Conservation (phyloP, 2,329 filamentous ascomycete genomes). For the Pyrenophora graminea region DNA sequence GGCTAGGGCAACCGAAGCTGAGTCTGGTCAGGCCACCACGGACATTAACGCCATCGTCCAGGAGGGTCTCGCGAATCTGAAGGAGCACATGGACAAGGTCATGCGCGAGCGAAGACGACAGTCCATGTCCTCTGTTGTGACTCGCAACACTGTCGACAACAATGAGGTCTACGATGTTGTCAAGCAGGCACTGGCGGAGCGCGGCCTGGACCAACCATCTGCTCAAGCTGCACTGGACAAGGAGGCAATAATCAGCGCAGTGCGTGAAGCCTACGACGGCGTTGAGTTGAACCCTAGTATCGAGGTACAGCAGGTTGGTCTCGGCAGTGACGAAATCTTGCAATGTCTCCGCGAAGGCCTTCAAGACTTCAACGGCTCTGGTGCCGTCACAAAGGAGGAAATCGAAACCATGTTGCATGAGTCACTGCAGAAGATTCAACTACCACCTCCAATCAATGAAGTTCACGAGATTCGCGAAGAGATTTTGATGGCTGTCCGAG, state of each 20-base stretch:
- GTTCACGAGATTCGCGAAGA: constrained; percentile 77
- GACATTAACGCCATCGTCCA: constrained; percentile 79
- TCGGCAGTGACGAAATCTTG: constrained; percentile 88
- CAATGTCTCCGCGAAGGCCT: constrained; percentile 85
- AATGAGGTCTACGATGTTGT: constrained; percentile 86
- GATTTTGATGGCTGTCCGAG: constrained; percentile 79
- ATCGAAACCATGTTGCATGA: constrained; percentile 85
- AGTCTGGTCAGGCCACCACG: constrained; percentile 55
- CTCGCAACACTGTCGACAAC: constrained; percentile 71
- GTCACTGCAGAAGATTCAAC: constrained; percentile 78
- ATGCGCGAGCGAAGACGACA: constrained; percentile 75
- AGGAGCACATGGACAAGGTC: constrained; percentile 79
- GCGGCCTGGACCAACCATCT: constrained; percentile 52
- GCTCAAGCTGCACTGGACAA: constrained; percentile 55
- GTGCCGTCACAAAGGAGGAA: constrained; percentile 75
- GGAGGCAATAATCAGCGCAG: constrained; percentile 83
- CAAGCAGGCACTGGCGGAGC: constrained; percentile 71
- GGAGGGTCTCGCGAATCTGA: constrained; percentile 78
- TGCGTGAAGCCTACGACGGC: constrained; percentile 88
- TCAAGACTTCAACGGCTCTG: constrained; percentile 67
- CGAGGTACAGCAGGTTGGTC: constrained; percentile 83
- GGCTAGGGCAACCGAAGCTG: constrained; percentile 48
- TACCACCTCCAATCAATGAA: constrained; percentile 72
- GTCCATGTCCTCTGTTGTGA: constrained; percentile 64
- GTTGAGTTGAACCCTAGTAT: constrained; percentile 83